Evolutionary conservation across 2,329 filamentous ascomycete genomes (phyloP), one percentile per base, ranked within the genome.

Genomic region (Fusarium sp.): DNA sequence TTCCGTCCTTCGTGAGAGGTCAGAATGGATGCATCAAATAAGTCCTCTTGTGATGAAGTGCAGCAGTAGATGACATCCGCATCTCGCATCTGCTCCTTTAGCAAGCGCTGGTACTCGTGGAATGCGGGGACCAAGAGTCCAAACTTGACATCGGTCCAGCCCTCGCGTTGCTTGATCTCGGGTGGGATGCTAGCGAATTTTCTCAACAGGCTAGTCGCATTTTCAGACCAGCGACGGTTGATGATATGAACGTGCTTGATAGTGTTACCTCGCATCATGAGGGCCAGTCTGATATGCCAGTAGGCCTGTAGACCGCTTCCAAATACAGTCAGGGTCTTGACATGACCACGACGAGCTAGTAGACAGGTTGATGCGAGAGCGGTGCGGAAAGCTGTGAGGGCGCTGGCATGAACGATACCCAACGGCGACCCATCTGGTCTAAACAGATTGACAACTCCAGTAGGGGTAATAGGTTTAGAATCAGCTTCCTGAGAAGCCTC

Each of bases 231-330:
- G 58, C 85, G 83, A 33, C 92, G 89, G 75, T 94, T 96, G 77
- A 97, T 90, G 74, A 97, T 90, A 80, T 95, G 90, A 51, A 97
- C 86, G 63, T 91, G 88, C 73, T 90, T 89, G 72, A 97, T 90
- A 18, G 93, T 92, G 49, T 81, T 59, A 2, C 88, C 88, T 20
- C 86, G 90, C 54, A 96, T 84, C 68, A 95, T 85, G 10, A 98
- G 85, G 0, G 94, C 90, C 4, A 98, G 86, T 1, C 93, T 90
- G 44, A 97, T 88, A 77, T 97, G 95, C 94, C 94, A 98, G 82
- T 95, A 97, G 11, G 95, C 95, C 81, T 97, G 94, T 72, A 91
- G 89, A 49, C 95, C 95, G 33, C 91, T 90, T 23, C 95, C 95
- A 77, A 97, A 98, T 58, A 97, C 90, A 13, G 91, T 90, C 10